Evolutionary conservation across 306 rosid genomes (phyloP), one percentile per base, ranked within the genome.

Genomic region (Medicago truncatula): DNA sequence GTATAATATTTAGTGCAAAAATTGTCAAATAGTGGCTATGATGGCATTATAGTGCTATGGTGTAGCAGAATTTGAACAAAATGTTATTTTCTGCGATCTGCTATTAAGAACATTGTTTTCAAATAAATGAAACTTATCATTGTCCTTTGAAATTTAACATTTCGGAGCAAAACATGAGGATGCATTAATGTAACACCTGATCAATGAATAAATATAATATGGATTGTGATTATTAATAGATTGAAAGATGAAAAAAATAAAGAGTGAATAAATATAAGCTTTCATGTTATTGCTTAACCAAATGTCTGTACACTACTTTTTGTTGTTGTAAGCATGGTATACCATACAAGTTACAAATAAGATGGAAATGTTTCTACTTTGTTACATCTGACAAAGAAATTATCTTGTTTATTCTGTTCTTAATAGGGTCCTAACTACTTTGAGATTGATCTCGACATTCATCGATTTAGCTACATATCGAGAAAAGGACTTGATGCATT

Each of bases 391-490:
- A 17, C 9, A 43, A 17, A 62, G 59, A 58, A 31, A 75, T 71
- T 36, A 38, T 56, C 2, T 63, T 54, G 67, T 71, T 59, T 67
- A 12, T 76, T 52, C 49, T 43, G 23, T 64, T 56, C 43, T 39
- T 62, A 9, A 70, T 85, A 96, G 99, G 99, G 97, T 74, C 83
- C 93, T 66, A 86, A 90, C 70, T 96, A 90, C 89, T 87, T 96
- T 68, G 99, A 96, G 97, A 90, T 96, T 11, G 99, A 96, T 87
- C 86, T 96, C 9, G 99, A 96, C 85, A 90, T 96, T 77, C 99
- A 92, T 83, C 89, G 98, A 4, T 96, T 96, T 86, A 87, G 99
- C 88, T 96, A 92, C 85, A 90, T 96, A 64, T 89, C 97, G 23
- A 89, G 99, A 84, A 92, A 89, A 84, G 98, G 99, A 58, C 92